Conservation (phyloP, 2,329 filamentous ascomycete species). For the Phaeomoniella chlamydospora region DNA sequence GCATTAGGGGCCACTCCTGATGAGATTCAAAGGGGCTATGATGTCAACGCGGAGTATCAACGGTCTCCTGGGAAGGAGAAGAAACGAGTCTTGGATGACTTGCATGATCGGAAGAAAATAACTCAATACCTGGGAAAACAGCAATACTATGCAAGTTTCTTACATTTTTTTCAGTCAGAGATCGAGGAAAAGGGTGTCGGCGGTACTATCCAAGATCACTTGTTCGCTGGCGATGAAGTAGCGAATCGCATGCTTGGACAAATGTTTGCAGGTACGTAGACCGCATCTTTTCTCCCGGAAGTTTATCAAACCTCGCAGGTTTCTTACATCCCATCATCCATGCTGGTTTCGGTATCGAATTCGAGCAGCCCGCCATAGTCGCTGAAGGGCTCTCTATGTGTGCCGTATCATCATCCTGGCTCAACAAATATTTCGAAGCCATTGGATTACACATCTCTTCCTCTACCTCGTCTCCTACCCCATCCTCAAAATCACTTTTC, state of each 20-base stretch:
- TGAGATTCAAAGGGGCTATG: constrained; percentile 49
- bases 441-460: not conserved
- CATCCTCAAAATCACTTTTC: constrained; percentile 26
- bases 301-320: constrained; percentile 20
- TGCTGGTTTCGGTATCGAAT: constrained; percentile 70
- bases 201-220: constrained; percentile 27
- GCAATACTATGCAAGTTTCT: constrained; percentile 56
- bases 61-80: constrained; percentile 34
- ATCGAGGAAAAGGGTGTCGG: constrained; percentile 52
- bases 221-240: constrained; percentile 52
- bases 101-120: constrained; percentile 43
- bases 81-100: constrained; percentile 34
- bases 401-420: not conserved
- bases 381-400: constrained; percentile 52
- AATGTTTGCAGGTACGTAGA: constrained; percentile 44
- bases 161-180: constrained; percentile 61
- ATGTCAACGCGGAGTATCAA: constrained; percentile 54
- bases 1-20: constrained; percentile 53
- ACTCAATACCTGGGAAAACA: constrained; percentile 47
- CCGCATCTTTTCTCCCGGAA: not conserved
- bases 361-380: constrained; percentile 59
- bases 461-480: constrained; percentile 11
- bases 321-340: constrained; percentile 67
- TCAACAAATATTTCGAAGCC: not conserved
- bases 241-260: constrained; percentile 56